Base-by-base conservation (phyloP, 768 basidiomycete species). In the Mycena belliarum region DNA sequence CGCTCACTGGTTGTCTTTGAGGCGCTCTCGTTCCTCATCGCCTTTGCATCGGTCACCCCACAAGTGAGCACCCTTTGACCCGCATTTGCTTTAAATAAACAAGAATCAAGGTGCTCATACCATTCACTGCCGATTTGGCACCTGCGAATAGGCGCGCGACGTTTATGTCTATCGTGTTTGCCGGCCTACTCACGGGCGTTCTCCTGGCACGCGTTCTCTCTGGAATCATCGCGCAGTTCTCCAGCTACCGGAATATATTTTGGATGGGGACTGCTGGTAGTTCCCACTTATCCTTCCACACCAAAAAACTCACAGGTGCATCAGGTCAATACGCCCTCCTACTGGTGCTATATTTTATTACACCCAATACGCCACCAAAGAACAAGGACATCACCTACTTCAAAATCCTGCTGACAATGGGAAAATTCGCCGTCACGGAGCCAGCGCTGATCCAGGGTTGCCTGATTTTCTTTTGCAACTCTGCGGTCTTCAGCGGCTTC, bases 281-380 rank as follows among this genome's bases (percentile, higher is more conserved):
- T 26, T 6, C 5, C 10, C 18, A n/a, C n/a, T 24, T 32, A 6
- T 32, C 14, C 14, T 32, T 32, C 29, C 29, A 32, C 29, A 32
- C 6, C 40, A 11, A 28, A 32, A 48, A 9, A 28, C n/a, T n/a
- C n/a, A n/a, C n/a, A n/a, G n/a, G n/a, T n/a, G n/a, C n/a, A n/a
- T n/a, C n/a, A 4, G 65, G 84, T 28, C 85, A 85, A 65, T 72
- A 52, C 59, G 49, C 71, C 11, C 74, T 84, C 23, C 64, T 80
- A 14, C 28, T 72, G 7, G 66, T 82, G 24, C 66, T 79, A 3
- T 87, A 81, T 63, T 65, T 75, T 16, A 60, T 79, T 37, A 68
- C 86, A 4, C 86, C 86, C 7, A 84, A 87, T 66, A 84, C 81
- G 52, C 86, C 84, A 2, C 74, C 79, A 24, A 86, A 82, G 67